A percentile compares a stretch with the other conserved stretches of the same genome.
These are phyloP conservation scores for Podaxis sp. DNA, from an alignment of 768 basidiomycete species.

Conservation along the genomic window DNA sequence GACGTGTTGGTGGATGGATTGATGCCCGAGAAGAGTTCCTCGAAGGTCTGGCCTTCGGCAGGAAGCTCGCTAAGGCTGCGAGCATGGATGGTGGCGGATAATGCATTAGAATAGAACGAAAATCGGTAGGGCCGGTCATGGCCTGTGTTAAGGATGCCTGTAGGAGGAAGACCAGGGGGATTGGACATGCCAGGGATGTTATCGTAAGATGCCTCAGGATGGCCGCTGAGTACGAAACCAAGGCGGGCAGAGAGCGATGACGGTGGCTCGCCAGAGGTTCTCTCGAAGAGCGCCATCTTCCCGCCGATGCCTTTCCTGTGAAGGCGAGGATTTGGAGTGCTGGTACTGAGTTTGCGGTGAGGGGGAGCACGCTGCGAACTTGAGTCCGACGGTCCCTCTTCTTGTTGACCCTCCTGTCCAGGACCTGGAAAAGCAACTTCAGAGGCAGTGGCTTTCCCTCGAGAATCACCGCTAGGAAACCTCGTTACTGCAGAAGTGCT, in stretches of 20 bases:
- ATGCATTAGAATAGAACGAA: slow-evolving; percentile 95
- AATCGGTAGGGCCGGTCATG: slow-evolving; percentile 95
- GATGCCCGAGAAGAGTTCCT: slow-evolving; percentile 77
- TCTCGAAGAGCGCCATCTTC: slow-evolving; percentile 91
- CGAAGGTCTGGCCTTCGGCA: slow-evolving; percentile 89
- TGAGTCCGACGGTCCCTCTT: slow-evolving; percentile 21
- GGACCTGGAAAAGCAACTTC: slow-evolving; percentile 5
- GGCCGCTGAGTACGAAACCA: slow-evolving; percentile 27
- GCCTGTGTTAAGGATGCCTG: slow-evolving; percentile 45
- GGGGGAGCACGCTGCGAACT: slow-evolving; percentile 43
- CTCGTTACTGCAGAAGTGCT: slow-evolving; percentile 40
- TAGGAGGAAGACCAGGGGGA: slow-evolving; percentile 22
- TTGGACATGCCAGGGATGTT: slow-evolving; percentile 24
- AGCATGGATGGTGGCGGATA: slow-evolving; percentile 93
- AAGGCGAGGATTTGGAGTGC: slow-evolving; percentile 64
- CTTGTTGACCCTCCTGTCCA: slow-evolving; percentile 13
- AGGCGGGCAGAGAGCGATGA: slow-evolving; percentile 46
- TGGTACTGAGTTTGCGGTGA: slow-evolving; percentile 87
- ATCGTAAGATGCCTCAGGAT: slow-evolving; percentile 26
- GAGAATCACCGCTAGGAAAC: slow-evolving; percentile 32
- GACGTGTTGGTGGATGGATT: slow-evolving; percentile 17
- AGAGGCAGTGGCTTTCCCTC: slow-evolving; percentile 18
- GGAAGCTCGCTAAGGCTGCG: slow-evolving; percentile 91
- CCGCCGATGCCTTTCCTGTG: slow-evolving; percentile 63
- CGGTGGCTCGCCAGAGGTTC: slow-evolving; percentile 45